Percentiles rank a stretch among this genome's conserved stretches.
Evolutionary conservation across 2,329 filamentous ascomycete species (phyloP).

Genomic region (Lachnellula arida): DNA sequence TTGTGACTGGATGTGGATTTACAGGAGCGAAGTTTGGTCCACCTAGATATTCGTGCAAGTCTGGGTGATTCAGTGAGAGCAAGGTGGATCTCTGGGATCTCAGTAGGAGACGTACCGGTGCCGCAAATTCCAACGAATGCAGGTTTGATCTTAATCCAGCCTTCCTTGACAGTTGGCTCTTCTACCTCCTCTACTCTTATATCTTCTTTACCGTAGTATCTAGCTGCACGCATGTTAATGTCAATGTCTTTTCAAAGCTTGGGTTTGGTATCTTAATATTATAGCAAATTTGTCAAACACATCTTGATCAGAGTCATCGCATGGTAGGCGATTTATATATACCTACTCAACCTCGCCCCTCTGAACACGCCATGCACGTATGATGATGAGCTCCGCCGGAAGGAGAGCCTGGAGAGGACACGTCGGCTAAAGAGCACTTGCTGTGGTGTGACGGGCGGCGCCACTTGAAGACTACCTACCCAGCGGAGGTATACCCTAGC

Average conservation of each 20-base stretch:
- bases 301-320: no score
- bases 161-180: conserved; percentile 41
- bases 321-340: background rate
- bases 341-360: background rate
- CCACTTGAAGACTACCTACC: background rate
- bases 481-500: background rate
- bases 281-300: no score
- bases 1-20: conserved; percentile 53
- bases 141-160: conserved; percentile 46
- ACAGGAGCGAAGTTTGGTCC: conserved; percentile 44
- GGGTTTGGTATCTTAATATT: no score
- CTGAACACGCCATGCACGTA: background rate
- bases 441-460: background rate
- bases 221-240: conserved; percentile 45
- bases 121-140: conserved; percentile 51
- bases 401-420: background rate
- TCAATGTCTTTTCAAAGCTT: background rate
- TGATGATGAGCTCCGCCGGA: background rate
- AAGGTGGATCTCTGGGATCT: background rate
- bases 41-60: conserved; percentile 49
- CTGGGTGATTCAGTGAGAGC: conserved; percentile 23
- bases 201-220: conserved; percentile 52
- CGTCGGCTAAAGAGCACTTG: background rate
- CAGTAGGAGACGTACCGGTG: conserved; percentile 28
- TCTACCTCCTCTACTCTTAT: conserved; percentile 49